Conservation (phyloP, 257 asterid species). For the Nicotiana undulata region DNA sequence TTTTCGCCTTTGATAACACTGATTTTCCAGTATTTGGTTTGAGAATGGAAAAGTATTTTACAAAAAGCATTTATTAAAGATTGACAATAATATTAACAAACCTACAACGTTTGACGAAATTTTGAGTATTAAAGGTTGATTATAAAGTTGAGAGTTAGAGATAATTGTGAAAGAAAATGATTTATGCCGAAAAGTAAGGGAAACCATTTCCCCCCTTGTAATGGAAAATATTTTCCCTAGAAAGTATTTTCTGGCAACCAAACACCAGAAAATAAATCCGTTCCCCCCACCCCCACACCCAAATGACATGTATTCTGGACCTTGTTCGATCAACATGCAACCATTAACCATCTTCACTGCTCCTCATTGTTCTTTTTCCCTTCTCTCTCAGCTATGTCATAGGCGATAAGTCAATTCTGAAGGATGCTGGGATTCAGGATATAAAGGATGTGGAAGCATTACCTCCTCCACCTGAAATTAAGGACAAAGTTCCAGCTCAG, state of each 20-base stretch:
- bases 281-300: no score
- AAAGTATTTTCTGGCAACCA: background rate
- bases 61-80: background rate
- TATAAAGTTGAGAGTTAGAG: no score
- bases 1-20: no score
- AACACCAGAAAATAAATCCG: background rate
- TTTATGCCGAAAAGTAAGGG: background rate
- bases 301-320: background rate
- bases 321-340: background rate
- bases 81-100: background rate
- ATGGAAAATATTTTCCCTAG: background rate
- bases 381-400: slow-evolving; percentile 61
- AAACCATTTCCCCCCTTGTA: background rate
- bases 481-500: slow-evolving; percentile 40
- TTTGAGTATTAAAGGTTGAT: background rate
- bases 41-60: background rate
- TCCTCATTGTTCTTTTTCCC: background rate
- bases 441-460: slow-evolving; percentile 65
- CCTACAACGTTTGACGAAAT: background rate
- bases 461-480: slow-evolving; percentile 74
- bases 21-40: background rate
- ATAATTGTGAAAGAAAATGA: background rate
- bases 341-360: background rate
- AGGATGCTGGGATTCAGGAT: slow-evolving; percentile 73
- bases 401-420: slow-evolving; percentile 77